Conservation (phyloP, 83 land plant species). For the Thuja plicata region DNA sequence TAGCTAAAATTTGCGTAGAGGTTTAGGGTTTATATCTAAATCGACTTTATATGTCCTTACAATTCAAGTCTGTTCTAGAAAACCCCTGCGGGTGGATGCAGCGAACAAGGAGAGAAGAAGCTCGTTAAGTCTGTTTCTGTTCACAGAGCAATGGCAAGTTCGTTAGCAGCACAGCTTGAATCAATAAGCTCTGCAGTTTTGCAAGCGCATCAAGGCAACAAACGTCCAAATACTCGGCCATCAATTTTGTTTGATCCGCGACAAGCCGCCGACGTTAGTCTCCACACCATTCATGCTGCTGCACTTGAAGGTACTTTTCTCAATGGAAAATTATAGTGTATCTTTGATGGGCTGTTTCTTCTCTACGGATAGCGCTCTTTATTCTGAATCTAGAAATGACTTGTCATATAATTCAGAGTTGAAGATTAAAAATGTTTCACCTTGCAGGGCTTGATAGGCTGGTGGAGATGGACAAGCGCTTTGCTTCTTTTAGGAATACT, state of each 20-base stretch:
- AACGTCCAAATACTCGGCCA: constrained; percentile 63
- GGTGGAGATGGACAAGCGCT: constrained; percentile 39
- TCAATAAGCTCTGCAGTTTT: constrained; percentile 26
- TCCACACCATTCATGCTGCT: constrained; percentile 53
- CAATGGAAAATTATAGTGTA: not conserved
- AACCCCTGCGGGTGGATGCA: too few species aligned
- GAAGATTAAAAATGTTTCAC: not conserved
- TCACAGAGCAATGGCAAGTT: constrained; percentile 30
- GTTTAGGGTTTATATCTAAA: too few species aligned
- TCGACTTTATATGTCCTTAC: too few species aligned
- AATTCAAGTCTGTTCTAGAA: too few species aligned
- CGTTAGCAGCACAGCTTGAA: constrained; percentile 56
- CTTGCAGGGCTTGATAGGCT: constrained; percentile 71
- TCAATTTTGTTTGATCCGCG: constrained; percentile 67
- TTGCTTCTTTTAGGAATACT: constrained; percentile 50
- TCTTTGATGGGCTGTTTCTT: not conserved
- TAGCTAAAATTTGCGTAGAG: too few species aligned
- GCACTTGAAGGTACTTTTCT: constrained; percentile 57
- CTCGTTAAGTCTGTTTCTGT: not conserved
- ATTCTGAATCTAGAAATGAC: not conserved
- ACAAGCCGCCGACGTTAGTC: constrained; percentile 80
- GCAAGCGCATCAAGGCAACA: constrained; percentile 21
- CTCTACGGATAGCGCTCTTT: not conserved
- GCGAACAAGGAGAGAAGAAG: not conserved
- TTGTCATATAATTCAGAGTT: not conserved